A percentile compares a stretch with the other conserved stretches of the same genome.
phyloP scores from a whole-genome alignment of 2,329 filamentous ascomycete species.

The Hymenoscyphus scutula region DNA sequence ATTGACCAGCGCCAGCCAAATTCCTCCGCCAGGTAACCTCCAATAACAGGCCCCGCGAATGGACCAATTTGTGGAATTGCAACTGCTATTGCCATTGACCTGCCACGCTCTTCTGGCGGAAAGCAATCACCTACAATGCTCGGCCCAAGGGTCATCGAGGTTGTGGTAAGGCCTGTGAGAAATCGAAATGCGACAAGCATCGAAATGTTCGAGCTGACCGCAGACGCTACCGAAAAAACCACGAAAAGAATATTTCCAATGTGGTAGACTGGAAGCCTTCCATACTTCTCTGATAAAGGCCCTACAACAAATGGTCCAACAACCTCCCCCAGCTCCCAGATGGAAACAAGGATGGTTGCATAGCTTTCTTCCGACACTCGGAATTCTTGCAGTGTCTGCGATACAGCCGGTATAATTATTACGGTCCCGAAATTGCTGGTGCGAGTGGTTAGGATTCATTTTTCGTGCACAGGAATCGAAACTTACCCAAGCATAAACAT shows the following conservation, averaged over 20 bases:
- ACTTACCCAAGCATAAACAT: no score
- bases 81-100: background rate
- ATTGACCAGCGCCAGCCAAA: background rate
- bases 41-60: background rate
- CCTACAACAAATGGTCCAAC: background rate
- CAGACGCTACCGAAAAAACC: background rate
- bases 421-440: no score
- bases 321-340: background rate
- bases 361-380: background rate
- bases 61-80: background rate
- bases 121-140: background rate
- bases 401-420: background rate
- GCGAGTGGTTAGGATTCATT: no score
- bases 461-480: no score
- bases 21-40: background rate
- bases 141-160: background rate
- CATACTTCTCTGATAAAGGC: background rate
- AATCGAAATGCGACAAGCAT: background rate
- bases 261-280: background rate
- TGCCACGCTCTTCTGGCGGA: background rate
- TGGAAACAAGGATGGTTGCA: background rate
- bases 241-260: background rate
- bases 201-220: background rate
- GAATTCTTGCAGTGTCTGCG: background rate
- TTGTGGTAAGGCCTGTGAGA: background rate